Conservation (phyloP, 257 asterid species). For the Petrea volubilis region DNA sequence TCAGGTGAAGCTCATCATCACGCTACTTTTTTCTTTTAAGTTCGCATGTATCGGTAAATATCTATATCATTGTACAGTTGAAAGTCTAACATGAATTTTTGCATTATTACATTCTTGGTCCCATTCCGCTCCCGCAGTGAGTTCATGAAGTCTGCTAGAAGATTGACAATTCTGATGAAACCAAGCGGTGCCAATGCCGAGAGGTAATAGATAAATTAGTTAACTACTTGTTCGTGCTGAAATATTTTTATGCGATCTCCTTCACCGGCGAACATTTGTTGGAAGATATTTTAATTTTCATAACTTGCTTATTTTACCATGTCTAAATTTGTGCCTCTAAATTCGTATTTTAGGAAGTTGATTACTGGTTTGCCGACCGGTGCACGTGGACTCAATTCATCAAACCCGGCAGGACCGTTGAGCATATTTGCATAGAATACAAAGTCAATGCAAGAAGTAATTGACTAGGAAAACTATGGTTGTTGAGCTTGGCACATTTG, state of each 20-base stretch:
- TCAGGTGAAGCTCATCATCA: conserved; percentile 44
- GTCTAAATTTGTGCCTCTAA: background rate
- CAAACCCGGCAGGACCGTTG: conserved; percentile 69
- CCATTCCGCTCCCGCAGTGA: conserved; percentile 46
- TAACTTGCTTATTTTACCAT: no score
- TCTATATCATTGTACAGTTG: no score
- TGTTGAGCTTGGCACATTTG: background rate
- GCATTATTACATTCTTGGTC: background rate
- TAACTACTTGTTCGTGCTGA: no score
- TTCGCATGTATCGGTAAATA: no score
- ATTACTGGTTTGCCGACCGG: conserved; percentile 71
- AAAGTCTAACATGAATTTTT: background rate
- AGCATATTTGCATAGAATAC: conserved; percentile 71
- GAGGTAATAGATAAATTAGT: conserved; percentile 40
- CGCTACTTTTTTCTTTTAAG: background rate
- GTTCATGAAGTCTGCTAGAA: conserved; percentile 63
- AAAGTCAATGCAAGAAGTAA: background rate
- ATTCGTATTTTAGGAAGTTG: conserved; percentile 58
- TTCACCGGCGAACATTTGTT: background rate
- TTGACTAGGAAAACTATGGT: background rate
- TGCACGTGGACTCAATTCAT: conserved; percentile 80
- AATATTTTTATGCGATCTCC: background rate
- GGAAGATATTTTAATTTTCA: background rate
- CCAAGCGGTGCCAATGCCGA: conserved; percentile 44
- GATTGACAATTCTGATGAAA: conserved; percentile 64